These are phyloP conservation scores for Heterobasidion annosum DNA, from an alignment of 1,284 basidiomycete genomes.

Conservation along the genomic window DNA sequence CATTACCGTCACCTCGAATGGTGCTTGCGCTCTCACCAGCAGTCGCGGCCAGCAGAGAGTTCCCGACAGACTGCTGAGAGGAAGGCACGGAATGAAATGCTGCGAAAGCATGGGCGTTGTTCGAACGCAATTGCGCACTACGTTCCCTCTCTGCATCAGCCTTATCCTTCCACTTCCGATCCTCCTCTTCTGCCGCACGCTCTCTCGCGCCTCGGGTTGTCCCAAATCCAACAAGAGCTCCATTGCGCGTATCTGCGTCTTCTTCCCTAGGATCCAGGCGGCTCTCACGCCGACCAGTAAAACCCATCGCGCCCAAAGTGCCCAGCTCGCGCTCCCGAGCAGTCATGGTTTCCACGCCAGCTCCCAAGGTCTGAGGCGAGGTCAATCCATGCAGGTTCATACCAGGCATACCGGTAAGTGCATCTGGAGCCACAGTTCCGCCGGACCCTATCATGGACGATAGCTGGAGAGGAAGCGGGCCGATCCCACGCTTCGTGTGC, in stretches of 20 bases:
- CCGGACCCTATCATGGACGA: conserved; percentile 20
- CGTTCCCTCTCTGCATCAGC: conserved; percentile 42
- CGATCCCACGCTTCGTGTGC: conserved; percentile 86
- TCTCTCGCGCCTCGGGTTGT: conserved; percentile 45
- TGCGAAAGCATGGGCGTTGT: conserved; percentile 47
- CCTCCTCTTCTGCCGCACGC: conserved; percentile 58
- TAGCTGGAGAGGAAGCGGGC: conserved; percentile 35
- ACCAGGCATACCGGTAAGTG: conserved; percentile 21
- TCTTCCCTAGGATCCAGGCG: conserved; percentile 28
- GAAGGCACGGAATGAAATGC: conserved; percentile 61
- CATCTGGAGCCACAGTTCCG: conserved; percentile 17
- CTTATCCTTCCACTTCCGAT: conserved; percentile 42
- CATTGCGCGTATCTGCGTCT: conserved; percentile 26
- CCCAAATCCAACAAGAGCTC: conserved; percentile 31
- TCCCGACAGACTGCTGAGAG: conserved; percentile 24
- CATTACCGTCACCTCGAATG: not conserved
- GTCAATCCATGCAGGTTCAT: conserved; percentile 23
- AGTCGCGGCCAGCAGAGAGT: conserved; percentile 23
- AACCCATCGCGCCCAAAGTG: conserved; percentile 39
- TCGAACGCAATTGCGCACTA: conserved; percentile 29
- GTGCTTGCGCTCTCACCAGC: conserved; percentile 15
- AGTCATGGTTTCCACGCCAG: conserved; percentile 25
- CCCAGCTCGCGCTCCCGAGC: conserved; percentile 42
- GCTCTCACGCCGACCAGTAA: conserved; percentile 24
- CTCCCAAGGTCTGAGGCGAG: conserved; percentile 11